Evolutionary conservation across 139 green algal genomes (phyloP).

Genomic region (Eudorina sp.): DNA sequence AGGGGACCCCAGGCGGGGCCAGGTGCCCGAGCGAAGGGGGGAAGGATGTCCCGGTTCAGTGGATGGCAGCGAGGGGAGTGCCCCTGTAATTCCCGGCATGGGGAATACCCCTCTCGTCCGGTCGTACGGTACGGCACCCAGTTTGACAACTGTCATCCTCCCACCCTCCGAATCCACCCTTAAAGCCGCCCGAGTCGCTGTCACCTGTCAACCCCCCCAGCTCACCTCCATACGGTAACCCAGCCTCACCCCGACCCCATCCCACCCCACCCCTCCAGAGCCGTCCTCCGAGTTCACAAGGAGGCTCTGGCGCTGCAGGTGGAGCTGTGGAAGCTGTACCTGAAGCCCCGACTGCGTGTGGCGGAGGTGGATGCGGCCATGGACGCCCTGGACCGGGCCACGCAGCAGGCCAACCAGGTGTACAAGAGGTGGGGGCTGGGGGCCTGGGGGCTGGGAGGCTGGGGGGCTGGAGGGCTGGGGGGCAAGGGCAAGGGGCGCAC

Average conservation of each 20-base stretch:
- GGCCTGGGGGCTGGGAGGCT: neutral
- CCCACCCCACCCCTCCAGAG: neutral
- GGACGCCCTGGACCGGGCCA: neutral
- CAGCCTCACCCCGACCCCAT: neutral
- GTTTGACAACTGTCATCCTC: too few relatives aligned
- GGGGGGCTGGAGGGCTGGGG: constrained; percentile 38
- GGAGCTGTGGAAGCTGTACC: constrained; percentile 39
- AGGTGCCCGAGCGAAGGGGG: too few relatives aligned
- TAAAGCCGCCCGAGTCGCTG: too few relatives aligned
- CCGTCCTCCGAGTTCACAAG: constrained; percentile 47
- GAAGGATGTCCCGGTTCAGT: too few relatives aligned
- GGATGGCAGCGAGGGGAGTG: too few relatives aligned
- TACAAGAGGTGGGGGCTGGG: constrained; percentile 27
- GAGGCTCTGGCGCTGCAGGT: constrained; percentile 35
- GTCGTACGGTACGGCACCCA: too few relatives aligned
- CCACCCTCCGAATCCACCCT: too few relatives aligned
- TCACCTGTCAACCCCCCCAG: too few relatives aligned
- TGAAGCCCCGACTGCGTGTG: neutral
- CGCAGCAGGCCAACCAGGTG: neutral
- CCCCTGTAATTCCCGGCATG: too few relatives aligned
- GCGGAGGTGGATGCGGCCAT: neutral
- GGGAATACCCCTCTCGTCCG: too few relatives aligned
- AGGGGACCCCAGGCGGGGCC: too few relatives aligned
- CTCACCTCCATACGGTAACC: too few relatives aligned
- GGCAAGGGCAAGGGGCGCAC: constrained; percentile 28